phyloP scores from a whole-genome alignment of 352 stramenopile species.

The Phytophthora constricta region DNA sequence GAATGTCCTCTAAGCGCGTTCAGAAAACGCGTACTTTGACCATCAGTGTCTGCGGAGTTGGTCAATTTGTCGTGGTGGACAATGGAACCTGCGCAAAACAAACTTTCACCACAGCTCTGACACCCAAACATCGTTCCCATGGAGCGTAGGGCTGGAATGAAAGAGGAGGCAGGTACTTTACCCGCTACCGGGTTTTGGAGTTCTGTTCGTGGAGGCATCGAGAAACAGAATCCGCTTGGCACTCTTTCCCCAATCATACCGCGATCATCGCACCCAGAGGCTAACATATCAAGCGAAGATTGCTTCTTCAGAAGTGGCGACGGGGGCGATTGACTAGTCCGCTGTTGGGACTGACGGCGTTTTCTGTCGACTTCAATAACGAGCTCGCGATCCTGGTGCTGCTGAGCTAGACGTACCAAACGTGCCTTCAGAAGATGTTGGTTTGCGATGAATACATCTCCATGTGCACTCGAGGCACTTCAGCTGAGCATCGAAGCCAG shows the following conservation, averaged over 20 bases:
- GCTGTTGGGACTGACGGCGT: conserved; percentile 37
- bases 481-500: conserved; percentile 87
- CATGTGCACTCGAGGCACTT: conserved; percentile 69
- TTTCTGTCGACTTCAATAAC: conserved; percentile 41
- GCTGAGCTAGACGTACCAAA: conserved; percentile 42
- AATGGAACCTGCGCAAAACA: conserved; percentile 75
- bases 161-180: conserved; percentile 30
- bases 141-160: conserved; percentile 74
- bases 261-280: conserved; percentile 51
- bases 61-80: conserved; percentile 39
- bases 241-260: conserved; percentile 68
- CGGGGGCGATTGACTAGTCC: conserved; percentile 12
- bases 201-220: conserved; percentile 29
- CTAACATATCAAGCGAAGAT: conserved; percentile 35
- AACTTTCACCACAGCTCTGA: conserved; percentile 51
- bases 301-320: conserved; percentile 36
- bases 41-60: conserved; percentile 1
- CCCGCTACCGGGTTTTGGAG: conserved; percentile 6
- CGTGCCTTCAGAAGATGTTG: conserved; percentile 71
- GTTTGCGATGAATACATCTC: conserved; percentile 80
- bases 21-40: conserved; percentile 17
- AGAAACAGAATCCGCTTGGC: conserved; percentile 65
- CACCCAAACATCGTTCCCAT: conserved; percentile 81
- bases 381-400: conserved; percentile 42
- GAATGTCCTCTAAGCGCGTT: conserved; percentile 16